Base-by-base conservation (phyloP, 257 asterid species). In the Solanum lycopersicoides region DNA sequence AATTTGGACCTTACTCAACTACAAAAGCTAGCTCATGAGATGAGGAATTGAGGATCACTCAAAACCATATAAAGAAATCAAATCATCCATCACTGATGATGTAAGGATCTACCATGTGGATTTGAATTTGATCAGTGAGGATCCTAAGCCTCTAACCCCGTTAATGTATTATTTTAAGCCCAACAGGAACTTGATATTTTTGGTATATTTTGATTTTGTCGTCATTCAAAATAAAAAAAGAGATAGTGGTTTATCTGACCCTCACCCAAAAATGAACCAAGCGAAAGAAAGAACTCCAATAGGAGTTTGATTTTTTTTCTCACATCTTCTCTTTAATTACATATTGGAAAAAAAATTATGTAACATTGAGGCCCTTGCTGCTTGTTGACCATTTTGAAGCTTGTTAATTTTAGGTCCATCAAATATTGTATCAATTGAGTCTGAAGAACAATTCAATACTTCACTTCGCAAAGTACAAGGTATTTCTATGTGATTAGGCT, bases 391-490 rank as follows among this genome's bases (percentile, higher is more conserved):
- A 50, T 82, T 82, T 30, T 80, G 66, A 25, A 15, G 68, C 30
- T 80, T 21, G 42, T 86, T 50, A 25, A 75, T 85, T 80, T 45
- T 92, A 96, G 99, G 92, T 89, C 89, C 94, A 15, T 95, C 98
- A 34, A 96, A 95, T 86, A 89, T 96, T 42, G 96, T 96, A 45
- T 84, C 83, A 4, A 92, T 97, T 3, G 99, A 97, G 92, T 92
- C 99, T 25, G 98, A 93, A 89, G 95, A 94, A 90, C 98, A 96
- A 91, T 93, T 93, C 72, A 91, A 91, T 88, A 93, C 93, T 85
- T 92, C 96, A 47, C 95, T 97, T 86, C 93, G 92, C 89, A 97
- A 93, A 91, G 94, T 91, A 83, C 88, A 92, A 92, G 99, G 99
- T 96, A 92, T 65, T 63, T 7, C n/a, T 5, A 32, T 18, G 66